phyloP scores from a whole-genome alignment of 179 eudicot species.

The Silene vulgaris region DNA sequence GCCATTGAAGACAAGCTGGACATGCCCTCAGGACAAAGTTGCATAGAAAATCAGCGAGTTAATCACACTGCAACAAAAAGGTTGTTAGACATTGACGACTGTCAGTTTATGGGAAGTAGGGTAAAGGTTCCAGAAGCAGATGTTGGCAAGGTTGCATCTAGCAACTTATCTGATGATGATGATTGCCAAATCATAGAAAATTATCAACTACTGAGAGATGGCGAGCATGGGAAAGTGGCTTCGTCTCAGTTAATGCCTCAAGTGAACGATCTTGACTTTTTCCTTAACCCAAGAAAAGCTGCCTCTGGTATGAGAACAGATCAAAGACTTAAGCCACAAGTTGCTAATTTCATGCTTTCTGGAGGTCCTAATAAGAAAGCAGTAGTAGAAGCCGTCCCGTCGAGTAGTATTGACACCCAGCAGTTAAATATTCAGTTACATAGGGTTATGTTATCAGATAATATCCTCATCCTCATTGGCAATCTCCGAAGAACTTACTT shows the following conservation, averaged over 20 bases:
- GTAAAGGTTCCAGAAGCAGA: slow-evolving; percentile 17
- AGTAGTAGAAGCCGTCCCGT: slow-evolving; percentile 28
- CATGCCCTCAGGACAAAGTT: slow-evolving; percentile 30
- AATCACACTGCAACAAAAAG: slow-evolving; percentile 22
- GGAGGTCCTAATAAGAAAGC: slow-evolving; percentile 27
- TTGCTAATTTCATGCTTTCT: slow-evolving; percentile 26
- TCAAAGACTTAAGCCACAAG: slow-evolving; percentile 27
- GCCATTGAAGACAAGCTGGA: slow-evolving; percentile 41
- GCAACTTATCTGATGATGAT: slow-evolving; percentile 36
- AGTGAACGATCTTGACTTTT: slow-evolving; percentile 65
- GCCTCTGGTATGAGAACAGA: slow-evolving; percentile 28
- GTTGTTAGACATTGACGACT: slow-evolving; percentile 24
- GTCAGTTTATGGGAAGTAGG: slow-evolving; percentile 29
- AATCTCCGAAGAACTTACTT: slow-evolving; percentile 36
- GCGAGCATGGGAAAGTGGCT: slow-evolving; percentile 28
- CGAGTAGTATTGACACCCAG: slow-evolving; percentile 26
- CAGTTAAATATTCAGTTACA: slow-evolving; percentile 41
- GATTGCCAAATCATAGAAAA: slow-evolving; percentile 33
- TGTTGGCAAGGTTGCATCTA: slow-evolving; percentile 13
- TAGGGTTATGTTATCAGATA: slow-evolving; percentile 42
- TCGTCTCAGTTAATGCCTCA: slow-evolving; percentile 36
- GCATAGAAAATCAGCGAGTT: slow-evolving; percentile 22
- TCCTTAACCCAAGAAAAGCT: slow-evolving; percentile 55
- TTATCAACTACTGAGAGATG: slow-evolving; percentile 28
- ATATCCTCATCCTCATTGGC: slow-evolving; percentile 38